phyloP scores from a whole-genome alignment of 495 filamentous ascomycete genomes.

The Penicillium cinerascens region DNA sequence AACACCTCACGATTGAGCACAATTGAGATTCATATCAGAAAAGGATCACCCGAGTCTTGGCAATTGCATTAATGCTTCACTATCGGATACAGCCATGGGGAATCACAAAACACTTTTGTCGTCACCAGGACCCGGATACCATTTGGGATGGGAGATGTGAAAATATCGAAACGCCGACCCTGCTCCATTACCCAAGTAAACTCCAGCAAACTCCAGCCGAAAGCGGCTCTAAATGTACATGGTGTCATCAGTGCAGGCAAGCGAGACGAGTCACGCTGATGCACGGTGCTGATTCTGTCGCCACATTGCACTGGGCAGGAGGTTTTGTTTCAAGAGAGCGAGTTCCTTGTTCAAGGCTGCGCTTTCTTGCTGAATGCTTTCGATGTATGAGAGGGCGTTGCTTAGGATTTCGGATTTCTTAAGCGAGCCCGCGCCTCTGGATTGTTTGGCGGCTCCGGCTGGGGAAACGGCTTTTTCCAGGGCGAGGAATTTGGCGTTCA shows the following conservation, averaged over 20 bases:
- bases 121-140: conserved; percentile 24
- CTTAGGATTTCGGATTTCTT: conserved; percentile 60
- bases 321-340: conserved; percentile 18
- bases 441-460: conserved; percentile 21
- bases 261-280: too few relatives aligned
- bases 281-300: not conserved
- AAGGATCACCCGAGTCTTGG: conserved; percentile 26
- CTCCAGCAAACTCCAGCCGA: not conserved
- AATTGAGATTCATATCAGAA: too few relatives aligned
- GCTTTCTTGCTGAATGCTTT: conserved; percentile 46
- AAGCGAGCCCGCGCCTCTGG: conserved; percentile 32
- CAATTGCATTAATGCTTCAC: conserved; percentile 29
- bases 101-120: conserved; percentile 27
- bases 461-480: conserved; percentile 42
- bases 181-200: not conserved
- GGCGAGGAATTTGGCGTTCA: conserved; percentile 50
- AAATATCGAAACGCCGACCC: conserved; percentile 1
- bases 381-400: conserved; percentile 68
- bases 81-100: conserved; percentile 10
- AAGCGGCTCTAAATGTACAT: conserved; percentile 14
- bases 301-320: not conserved
- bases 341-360: conserved; percentile 39
- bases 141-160: conserved; percentile 18
- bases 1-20: too few relatives aligned
- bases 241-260: conserved; percentile 12